Percentiles rank a stretch among this genome's conserved stretches.
Conservation (phyloP, 345 rosid species). For the Hevea brasiliensis region DNA sequence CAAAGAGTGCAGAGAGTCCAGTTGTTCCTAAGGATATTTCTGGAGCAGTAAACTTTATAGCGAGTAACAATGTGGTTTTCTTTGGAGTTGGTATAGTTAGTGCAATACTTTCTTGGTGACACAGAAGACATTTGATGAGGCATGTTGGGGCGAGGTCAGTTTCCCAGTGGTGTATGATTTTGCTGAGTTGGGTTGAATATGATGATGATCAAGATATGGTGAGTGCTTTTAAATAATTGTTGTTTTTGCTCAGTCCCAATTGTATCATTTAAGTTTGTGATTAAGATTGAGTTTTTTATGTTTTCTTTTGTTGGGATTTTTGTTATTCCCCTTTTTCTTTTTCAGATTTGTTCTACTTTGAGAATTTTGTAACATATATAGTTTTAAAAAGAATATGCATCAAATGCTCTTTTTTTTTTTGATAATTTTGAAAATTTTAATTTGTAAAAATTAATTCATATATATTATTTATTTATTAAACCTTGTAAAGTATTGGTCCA, state of each 20-base stretch:
- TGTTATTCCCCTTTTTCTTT: not conserved
- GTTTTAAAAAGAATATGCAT: not conserved
- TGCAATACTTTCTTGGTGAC: slow-evolving; percentile 17
- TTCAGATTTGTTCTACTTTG: not conserved
- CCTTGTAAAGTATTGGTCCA: no score
- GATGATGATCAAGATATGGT: not conserved
- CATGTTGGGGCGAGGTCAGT: not conserved
- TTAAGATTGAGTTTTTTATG: not conserved
- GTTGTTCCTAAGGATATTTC: not conserved
- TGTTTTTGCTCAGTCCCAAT: slow-evolving; percentile 10
- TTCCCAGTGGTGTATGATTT: slow-evolving; percentile 9
- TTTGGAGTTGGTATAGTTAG: slow-evolving; percentile 8
- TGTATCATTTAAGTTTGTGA: slow-evolving; percentile 9
- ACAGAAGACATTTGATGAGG: not conserved
- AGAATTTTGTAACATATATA: slow-evolving; percentile 10
- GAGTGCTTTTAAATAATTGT: slow-evolving; percentile 15
- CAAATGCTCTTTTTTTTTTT: not conserved
- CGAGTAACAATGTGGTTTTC: slow-evolving; percentile 6
- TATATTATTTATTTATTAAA: no score
- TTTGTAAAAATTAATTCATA: no score
- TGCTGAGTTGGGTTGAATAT: not conserved
- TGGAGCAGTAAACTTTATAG: slow-evolving; percentile 2
- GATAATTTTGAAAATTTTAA: no score
- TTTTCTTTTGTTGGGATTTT: not conserved
- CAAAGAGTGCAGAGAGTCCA: not conserved